These are phyloP conservation scores for Tephrocybe sp. DNA, from an alignment of 768 basidiomycete species.

Conservation along the genomic window DNA sequence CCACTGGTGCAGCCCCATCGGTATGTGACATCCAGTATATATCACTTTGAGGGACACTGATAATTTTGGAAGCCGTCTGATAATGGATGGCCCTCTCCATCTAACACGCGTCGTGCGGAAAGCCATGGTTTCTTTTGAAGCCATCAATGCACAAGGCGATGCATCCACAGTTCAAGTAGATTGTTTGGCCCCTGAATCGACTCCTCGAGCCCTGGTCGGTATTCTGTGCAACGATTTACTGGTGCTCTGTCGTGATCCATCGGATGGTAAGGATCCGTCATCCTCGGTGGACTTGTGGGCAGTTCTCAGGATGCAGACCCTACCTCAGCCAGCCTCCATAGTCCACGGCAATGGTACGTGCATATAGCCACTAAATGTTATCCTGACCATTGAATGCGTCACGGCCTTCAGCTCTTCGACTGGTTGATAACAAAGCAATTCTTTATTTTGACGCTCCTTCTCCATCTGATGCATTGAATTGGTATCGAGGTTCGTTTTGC, in stretches of 20 bases:
- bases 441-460: conserved; percentile 86
- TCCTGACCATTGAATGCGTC: conserved; percentile 6
- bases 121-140: conserved; percentile 76
- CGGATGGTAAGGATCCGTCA: conserved; percentile 72
- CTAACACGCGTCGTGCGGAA: conserved; percentile 92
- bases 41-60: conserved; percentile 2
- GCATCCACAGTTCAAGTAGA: conserved; percentile 85
- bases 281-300: conserved; percentile 92
- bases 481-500: conserved; percentile 73
- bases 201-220: conserved; percentile 73
- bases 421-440: conserved; percentile 91
- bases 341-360: conserved; percentile 77
- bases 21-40: conserved; percentile 34
- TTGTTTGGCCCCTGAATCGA: conserved; percentile 83
- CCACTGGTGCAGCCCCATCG: conserved; percentile 98
- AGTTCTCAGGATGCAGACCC: conserved; percentile 91
- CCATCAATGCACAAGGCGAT: conserved; percentile 73
- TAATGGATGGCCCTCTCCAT: conserved; percentile 87
- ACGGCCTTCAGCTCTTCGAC: conserved; percentile 64
- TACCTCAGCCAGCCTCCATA: conserved; percentile 87
- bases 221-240: conserved; percentile 92
- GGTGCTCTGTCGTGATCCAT: conserved; percentile 86
- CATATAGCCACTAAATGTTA: background rate
- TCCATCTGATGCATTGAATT: conserved; percentile 81
- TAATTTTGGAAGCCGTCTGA: conserved; percentile 60